Evolutionary conservation across 495 filamentous ascomycete species (phyloP).

Genomic region (Penicillium desertorum): DNA sequence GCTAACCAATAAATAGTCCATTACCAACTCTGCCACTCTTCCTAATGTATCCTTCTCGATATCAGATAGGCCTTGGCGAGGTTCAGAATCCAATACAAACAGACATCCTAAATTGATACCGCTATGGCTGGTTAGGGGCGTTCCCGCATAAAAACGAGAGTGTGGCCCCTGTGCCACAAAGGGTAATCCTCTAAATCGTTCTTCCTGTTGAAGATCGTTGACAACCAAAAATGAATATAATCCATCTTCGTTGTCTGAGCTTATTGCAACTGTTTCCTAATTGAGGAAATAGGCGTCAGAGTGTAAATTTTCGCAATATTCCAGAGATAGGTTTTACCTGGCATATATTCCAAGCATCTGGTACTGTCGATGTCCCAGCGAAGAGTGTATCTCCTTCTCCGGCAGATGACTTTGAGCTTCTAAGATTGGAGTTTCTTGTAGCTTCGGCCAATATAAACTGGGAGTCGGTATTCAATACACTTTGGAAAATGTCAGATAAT

Average conservation of each 20-base stretch:
- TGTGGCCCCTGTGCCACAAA: constrained; percentile 31
- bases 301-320: constrained; percentile 7
- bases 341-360: constrained; percentile 30
- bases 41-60: constrained; percentile 29
- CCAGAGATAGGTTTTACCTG: constrained; percentile 21
- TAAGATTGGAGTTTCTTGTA: constrained; percentile 44
- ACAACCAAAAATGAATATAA: constrained; percentile 29
- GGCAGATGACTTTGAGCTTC: constrained; percentile 26
- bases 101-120: constrained; percentile 66
- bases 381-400: constrained; percentile 42
- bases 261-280: constrained; percentile 11
- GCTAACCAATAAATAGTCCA: constrained; percentile 54
- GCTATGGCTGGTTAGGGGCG: constrained; percentile 53
- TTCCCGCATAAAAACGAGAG: constrained; percentile 40
- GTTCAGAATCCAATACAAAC: constrained; percentile 53
- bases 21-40: constrained; percentile 50
- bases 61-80: constrained; percentile 22
- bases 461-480: constrained; percentile 34
- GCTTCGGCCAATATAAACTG: constrained; percentile 53
- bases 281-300: background rate
- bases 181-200: constrained; percentile 28
- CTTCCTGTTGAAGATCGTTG: constrained; percentile 30
- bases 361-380: constrained; percentile 39
- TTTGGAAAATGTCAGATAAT: background rate
- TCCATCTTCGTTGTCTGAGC: background rate